These are phyloP conservation scores for Arthrocladium fulminans DNA, from an alignment of 2,329 filamentous ascomycete genomes.

Conservation along the genomic window DNA sequence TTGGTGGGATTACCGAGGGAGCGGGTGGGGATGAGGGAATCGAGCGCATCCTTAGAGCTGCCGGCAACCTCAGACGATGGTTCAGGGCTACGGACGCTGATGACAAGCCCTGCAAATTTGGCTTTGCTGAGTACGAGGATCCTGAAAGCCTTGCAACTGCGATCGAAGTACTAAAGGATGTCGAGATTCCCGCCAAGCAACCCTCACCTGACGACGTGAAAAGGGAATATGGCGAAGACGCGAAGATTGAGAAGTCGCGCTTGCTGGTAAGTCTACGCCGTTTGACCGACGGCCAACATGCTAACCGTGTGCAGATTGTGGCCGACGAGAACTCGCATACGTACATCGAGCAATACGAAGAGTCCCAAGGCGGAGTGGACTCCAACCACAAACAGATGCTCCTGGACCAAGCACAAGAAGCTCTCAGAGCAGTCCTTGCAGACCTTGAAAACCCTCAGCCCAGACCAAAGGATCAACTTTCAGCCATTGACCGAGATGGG, in stretches of 20 bases:
- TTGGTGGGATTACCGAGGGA: slow-evolving; percentile 75
- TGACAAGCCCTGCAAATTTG: slow-evolving; percentile 76
- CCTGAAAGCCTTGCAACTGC: slow-evolving; percentile 77
- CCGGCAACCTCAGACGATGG: slow-evolving; percentile 75
- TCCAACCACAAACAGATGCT: slow-evolving; percentile 55
- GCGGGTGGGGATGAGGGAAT: slow-evolving; percentile 67
- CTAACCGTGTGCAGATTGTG: slow-evolving; percentile 41
- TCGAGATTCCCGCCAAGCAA: slow-evolving; percentile 72
- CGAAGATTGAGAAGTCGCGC: slow-evolving; percentile 47
- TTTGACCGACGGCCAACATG: slow-evolving; percentile 5
- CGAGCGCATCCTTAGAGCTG: slow-evolving; percentile 67
- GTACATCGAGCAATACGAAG: slow-evolving; percentile 75
- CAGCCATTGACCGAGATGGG: slow-evolving; percentile 52
- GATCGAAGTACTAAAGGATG: slow-evolving; percentile 71
- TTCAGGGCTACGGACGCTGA: slow-evolving; percentile 69
- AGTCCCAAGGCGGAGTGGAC: slow-evolving; percentile 55
- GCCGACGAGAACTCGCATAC: slow-evolving; percentile 75
- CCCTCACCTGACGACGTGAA: slow-evolving; percentile 43
- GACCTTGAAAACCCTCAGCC: slow-evolving; percentile 62
- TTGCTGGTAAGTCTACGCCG: slow-evolving; percentile 47
- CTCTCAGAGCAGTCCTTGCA: slow-evolving; percentile 59
- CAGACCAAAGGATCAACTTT: slow-evolving; percentile 36
- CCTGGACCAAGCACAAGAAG: slow-evolving; percentile 58
- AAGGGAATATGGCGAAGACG: slow-evolving; percentile 31
- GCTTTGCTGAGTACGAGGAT: slow-evolving; percentile 93